phyloP scores from a whole-genome alignment of 352 stramenopile genomes.

The Phytophthora fragariaefolia region DNA sequence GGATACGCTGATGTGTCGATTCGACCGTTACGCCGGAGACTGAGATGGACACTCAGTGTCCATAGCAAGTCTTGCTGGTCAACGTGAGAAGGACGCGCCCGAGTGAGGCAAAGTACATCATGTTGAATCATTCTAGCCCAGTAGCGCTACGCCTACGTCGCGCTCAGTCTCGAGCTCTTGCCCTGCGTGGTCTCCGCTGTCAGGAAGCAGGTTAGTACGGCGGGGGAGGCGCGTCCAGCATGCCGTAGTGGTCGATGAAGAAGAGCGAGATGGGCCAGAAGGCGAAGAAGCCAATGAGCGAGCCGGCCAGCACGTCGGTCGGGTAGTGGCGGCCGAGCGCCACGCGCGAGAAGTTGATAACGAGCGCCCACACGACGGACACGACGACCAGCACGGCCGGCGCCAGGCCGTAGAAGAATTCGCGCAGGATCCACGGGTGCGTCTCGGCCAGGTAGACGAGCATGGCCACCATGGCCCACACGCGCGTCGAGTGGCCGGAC shows the following conservation, averaged over 20 bases:
- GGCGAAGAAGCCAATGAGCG: conserved; percentile 64
- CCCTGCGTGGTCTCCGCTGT: neutral
- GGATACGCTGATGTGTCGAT: too few relatives aligned
- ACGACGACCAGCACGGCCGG: conserved; percentile 49
- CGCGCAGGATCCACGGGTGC: conserved; percentile 49
- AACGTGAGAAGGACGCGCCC: too few relatives aligned
- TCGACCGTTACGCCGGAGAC: too few relatives aligned
- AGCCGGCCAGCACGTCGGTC: conserved; percentile 73
- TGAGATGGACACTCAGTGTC: too few relatives aligned
- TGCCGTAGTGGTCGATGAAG: conserved; percentile 34
- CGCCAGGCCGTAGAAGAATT: conserved; percentile 61
- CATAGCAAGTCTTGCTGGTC: too few relatives aligned
- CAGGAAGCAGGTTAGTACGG: conserved; percentile 8
- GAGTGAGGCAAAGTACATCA: conserved; percentile 12
- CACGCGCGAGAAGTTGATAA: conserved; percentile 83
- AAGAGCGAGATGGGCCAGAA: conserved; percentile 66
- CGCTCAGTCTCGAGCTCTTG: neutral
- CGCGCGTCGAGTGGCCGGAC: conserved; percentile 81
- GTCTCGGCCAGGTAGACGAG: conserved; percentile 62
- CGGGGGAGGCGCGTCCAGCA: conserved; percentile 25
- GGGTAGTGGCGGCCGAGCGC: conserved; percentile 86
- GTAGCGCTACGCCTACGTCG: neutral
- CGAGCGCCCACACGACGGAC: conserved; percentile 58
- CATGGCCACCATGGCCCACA: conserved; percentile 74
- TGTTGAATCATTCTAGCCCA: conserved; percentile 4